Conservation (phyloP, 208 protist species). For the Leishmania turanica region DNA sequence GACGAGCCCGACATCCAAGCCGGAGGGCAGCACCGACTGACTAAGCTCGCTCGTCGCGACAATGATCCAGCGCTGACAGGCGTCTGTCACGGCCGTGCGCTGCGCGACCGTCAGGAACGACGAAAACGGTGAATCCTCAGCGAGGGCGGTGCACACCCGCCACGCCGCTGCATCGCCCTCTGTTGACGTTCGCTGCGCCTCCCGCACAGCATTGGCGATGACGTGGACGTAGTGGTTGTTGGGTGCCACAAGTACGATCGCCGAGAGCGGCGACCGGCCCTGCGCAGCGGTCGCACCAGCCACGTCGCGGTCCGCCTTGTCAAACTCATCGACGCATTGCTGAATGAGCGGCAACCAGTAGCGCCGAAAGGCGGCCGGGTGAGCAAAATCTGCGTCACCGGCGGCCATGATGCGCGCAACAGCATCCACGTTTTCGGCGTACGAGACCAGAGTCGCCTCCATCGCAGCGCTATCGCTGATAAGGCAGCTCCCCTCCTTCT, state of each 20-base stretch:
- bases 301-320: constrained; percentile 47
- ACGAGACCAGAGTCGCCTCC: constrained; percentile 49
- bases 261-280: constrained; percentile 11
- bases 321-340: constrained; percentile 56
- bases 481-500: constrained; percentile 67
- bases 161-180: not conserved
- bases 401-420: constrained; percentile 69
- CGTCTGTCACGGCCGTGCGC: constrained; percentile 18
- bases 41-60: constrained; percentile 62
- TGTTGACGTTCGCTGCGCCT: constrained; percentile 7
- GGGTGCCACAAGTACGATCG: constrained; percentile 36
- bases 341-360: constrained; percentile 70
- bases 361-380: constrained; percentile 42
- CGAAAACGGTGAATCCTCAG: constrained; percentile 22
- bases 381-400: constrained; percentile 63
- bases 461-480: constrained; percentile 21
- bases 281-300: constrained; percentile 2
- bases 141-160: constrained; percentile 33
- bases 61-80: constrained; percentile 45
- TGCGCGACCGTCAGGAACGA: constrained; percentile 32
- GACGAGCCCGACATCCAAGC: constrained; percentile 64
- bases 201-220: constrained; percentile 14
- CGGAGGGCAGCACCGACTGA: constrained; percentile 68
- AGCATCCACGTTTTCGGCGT: constrained; percentile 83
- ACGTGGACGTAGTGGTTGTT: constrained; percentile 32